Conservation (phyloP, 2,329 filamentous ascomycete species). For the Xylariaceae sp. region DNA sequence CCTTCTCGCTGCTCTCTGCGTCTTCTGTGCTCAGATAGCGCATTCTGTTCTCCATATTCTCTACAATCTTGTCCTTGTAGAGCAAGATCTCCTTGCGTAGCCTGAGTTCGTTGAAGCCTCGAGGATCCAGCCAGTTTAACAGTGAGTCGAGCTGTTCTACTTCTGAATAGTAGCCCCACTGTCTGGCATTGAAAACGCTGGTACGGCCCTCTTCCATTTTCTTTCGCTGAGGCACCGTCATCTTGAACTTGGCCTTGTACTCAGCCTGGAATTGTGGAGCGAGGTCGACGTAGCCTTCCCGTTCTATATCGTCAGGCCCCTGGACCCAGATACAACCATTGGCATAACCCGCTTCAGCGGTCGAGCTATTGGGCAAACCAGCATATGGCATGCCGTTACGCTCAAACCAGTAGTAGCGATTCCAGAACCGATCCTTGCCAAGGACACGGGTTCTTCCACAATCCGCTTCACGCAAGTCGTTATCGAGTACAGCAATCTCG, state of each 20-base stretch:
- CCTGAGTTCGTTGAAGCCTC: slow-evolving; percentile 80
- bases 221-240: slow-evolving; percentile 83
- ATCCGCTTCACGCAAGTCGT: slow-evolving; percentile 89
- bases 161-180: slow-evolving; percentile 92
- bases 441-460: slow-evolving; percentile 85
- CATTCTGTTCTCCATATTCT: slow-evolving; percentile 76
- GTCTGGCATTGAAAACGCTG: slow-evolving; percentile 67
- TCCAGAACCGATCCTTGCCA: slow-evolving; percentile 95
- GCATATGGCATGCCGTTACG: slow-evolving; percentile 96
- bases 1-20: slow-evolving; percentile 27
- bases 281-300: slow-evolving; percentile 80
- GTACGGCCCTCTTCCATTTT: slow-evolving; percentile 79
- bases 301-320: slow-evolving; percentile 85
- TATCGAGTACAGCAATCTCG: slow-evolving; percentile 80
- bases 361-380: slow-evolving; percentile 83
- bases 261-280: slow-evolving; percentile 65
- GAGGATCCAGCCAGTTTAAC: slow-evolving; percentile 82
- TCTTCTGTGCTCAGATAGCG: slow-evolving; percentile 59
- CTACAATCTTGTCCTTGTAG: slow-evolving; percentile 71
- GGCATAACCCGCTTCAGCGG: slow-evolving; percentile 79
- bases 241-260: slow-evolving; percentile 72
- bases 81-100: slow-evolving; percentile 79
- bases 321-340: slow-evolving; percentile 97
- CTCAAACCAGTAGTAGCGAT: slow-evolving; percentile 99
- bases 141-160: slow-evolving; percentile 73